Evolutionary conservation across 2,329 filamentous ascomycete species (phyloP), one percentile per base, ranked within the genome.

Genomic region (Hypoxylon sp.): DNA sequence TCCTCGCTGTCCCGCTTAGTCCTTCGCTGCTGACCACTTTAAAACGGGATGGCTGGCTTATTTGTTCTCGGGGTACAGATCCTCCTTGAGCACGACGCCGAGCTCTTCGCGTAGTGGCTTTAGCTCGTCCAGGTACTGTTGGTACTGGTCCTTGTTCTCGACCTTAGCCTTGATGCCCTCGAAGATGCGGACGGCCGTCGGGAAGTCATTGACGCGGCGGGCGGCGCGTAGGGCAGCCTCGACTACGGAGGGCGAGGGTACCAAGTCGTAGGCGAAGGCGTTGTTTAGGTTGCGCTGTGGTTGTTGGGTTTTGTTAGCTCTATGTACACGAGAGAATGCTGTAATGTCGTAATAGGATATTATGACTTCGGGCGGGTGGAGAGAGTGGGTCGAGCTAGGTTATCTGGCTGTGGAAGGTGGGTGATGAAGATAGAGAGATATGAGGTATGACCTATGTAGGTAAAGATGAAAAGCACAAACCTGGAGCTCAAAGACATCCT

Each of bases 401-500:
- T 35, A 17, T 59, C 19, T 44, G 39, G 39, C 17, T 22, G 33
- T 42, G 37, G 47, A 29, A 47, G 44, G 59, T 44, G 46, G 8
- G 50, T 19, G 54, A 47, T 54, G 22, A 19, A 13, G 51, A 54
- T 54, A 47, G 46, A 19, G 52, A 33, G 24, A 14, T 33, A 22
- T 31, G 14, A 24, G 4, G 29, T 35, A 33, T 46, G 39, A 37
- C 52, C 60, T 46, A 57, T 52, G 60, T 48, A 62, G 46, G 42
- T 64, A 13, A 50, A 51, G 48, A 52, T 46, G 66, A 61, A 57
- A 44, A 53, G 50, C 63, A 63, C 88, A 80, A 90, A 97, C 94
- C 94, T 98, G 94, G 80, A 99, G 94, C 91, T 99, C 96, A 84
- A 99, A 99, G 80, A 98, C 95, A 86, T 99, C 96, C 85, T 98